These are phyloP conservation scores for Penicillium steckii DNA, from an alignment of 495 filamentous ascomycete species.

Conservation along the genomic window DNA sequence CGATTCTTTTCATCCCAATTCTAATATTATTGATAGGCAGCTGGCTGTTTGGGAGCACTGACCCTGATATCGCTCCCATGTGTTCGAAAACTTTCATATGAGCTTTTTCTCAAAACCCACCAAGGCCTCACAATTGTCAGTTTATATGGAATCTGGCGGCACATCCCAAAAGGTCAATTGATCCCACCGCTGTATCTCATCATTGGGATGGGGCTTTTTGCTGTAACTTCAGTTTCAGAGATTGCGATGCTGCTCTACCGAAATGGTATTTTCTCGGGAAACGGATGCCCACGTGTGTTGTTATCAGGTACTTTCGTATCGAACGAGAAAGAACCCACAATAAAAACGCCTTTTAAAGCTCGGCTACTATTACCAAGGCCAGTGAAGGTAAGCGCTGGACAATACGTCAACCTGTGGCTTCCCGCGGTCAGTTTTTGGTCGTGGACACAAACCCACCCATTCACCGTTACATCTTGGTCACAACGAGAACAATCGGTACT, in stretches of 20 bases:
- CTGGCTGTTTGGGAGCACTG: slow-evolving; percentile 13
- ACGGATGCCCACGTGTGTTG: slow-evolving; percentile 15
- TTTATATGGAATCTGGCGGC: slow-evolving; percentile 26
- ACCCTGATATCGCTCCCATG: slow-evolving; percentile 19
- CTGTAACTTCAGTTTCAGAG: slow-evolving; percentile 18
- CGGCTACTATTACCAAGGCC: slow-evolving; percentile 22
- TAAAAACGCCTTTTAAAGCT: slow-evolving; percentile 15
- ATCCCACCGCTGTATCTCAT: slow-evolving; percentile 25
- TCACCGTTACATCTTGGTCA: slow-evolving; percentile 35
- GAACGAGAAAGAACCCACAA: slow-evolving; percentile 12
- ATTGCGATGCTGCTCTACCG: slow-evolving; percentile 17
- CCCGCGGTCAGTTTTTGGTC: slow-evolving; percentile 30
- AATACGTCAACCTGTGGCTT: slow-evolving; percentile 43
- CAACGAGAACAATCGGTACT: too few relatives aligned
- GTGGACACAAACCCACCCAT: slow-evolving; percentile 38
- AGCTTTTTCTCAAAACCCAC: slow-evolving; percentile 35
- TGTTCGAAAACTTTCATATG: slow-evolving; percentile 25
- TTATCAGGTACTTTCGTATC: slow-evolving; percentile 14
- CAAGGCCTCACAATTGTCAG: slow-evolving; percentile 23
- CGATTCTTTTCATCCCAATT: too few relatives aligned
- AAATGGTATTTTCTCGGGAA: slow-evolving; percentile 27
- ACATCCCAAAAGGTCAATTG: slow-evolving; percentile 9
- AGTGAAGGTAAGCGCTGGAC: slow-evolving; percentile 29
- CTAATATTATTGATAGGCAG: background rate
- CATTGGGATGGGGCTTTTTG: slow-evolving; percentile 23